phyloP scores from a whole-genome alignment of 2,329 filamentous ascomycete species.

The Penicillium sp. region DNA sequence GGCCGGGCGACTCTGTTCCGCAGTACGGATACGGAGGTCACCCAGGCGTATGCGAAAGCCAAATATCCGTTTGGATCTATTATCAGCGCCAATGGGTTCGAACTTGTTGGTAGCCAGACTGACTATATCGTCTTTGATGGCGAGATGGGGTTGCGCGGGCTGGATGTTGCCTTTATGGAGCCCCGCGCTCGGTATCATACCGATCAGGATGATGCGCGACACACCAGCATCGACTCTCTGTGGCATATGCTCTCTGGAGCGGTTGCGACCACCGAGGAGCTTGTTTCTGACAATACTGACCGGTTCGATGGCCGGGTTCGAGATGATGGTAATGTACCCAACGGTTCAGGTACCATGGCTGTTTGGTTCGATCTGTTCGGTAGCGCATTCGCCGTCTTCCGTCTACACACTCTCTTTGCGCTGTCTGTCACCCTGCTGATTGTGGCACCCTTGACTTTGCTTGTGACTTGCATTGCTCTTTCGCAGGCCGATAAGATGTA shows the following conservation, averaged over 20 bases:
- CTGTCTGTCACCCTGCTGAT: constrained; percentile 83
- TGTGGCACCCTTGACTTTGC: constrained; percentile 72
- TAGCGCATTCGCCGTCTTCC: constrained; percentile 74
- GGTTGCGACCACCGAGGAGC: constrained; percentile 70
- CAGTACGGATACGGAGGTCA: constrained; percentile 83
- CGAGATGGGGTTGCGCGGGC: constrained; percentile 76
- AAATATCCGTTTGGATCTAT: constrained; percentile 82
- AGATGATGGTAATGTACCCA: constrained; percentile 65
- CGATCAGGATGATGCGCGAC: constrained; percentile 78
- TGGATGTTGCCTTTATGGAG: constrained; percentile 90
- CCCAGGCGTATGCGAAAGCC: constrained; percentile 71
- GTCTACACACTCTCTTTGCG: constrained; percentile 81
- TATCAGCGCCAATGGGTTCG: constrained; percentile 81
- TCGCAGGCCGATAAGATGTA: constrained; percentile 81
- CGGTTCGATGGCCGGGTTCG: constrained; percentile 65
- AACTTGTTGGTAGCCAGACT: constrained; percentile 79
- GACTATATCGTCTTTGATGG: constrained; percentile 85
- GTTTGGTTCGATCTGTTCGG: constrained; percentile 97
- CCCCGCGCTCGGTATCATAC: constrained; percentile 90
- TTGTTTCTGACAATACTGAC: constrained; percentile 70
- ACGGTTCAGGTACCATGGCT: constrained; percentile 67
- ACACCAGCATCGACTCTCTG: constrained; percentile 67
- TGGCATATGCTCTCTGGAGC: constrained; percentile 96
- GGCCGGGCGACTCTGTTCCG: constrained; percentile 86
- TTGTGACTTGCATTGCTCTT: constrained; percentile 70